Evolutionary conservation across 129 eudicot species (phyloP).

Genomic region (Flaveria brownii): DNA sequence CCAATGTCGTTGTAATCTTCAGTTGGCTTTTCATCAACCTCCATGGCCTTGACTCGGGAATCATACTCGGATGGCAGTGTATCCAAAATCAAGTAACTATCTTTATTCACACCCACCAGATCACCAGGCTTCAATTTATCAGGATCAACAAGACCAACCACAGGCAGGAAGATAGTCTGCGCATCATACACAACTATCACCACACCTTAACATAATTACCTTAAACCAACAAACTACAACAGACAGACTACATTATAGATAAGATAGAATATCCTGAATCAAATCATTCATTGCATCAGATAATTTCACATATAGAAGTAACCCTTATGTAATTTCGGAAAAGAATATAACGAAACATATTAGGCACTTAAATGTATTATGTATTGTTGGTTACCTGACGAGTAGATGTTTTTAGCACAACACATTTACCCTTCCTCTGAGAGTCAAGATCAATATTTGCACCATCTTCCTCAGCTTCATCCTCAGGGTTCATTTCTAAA

Average conservation of each 20-base stretch:
- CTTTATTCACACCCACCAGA: slow-evolving; percentile 95
- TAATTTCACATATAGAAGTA: too few species aligned
- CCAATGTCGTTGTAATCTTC: slow-evolving; percentile 96
- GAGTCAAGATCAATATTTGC: slow-evolving; percentile 94
- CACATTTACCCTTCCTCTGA: slow-evolving; percentile 96
- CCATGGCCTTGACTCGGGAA: slow-evolving; percentile 98
- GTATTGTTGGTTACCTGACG: slow-evolving; percentile 61
- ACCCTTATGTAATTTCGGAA: too few species aligned
- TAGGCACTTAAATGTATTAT: not conserved
- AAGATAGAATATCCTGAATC: too few species aligned
- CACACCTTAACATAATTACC: too few species aligned
- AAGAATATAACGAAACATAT: too few species aligned
- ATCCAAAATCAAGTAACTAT: slow-evolving; percentile 86
- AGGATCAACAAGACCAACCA: slow-evolving; percentile 97
- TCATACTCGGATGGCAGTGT: slow-evolving; percentile 92
- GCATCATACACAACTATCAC: not conserved
- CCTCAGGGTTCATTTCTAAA: slow-evolving; percentile 93
- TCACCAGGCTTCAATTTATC: slow-evolving; percentile 94
- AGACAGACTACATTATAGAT: too few species aligned
- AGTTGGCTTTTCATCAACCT: slow-evolving; percentile 98
- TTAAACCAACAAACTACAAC: too few species aligned
- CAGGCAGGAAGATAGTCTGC: slow-evolving; percentile 95
- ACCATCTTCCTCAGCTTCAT: slow-evolving; percentile 95
- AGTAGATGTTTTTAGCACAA: slow-evolving; percentile 90
- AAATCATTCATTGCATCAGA: too few species aligned